Evolutionary conservation across 345 rosid genomes (phyloP).

Genomic region (Eucalyptus virginea): DNA sequence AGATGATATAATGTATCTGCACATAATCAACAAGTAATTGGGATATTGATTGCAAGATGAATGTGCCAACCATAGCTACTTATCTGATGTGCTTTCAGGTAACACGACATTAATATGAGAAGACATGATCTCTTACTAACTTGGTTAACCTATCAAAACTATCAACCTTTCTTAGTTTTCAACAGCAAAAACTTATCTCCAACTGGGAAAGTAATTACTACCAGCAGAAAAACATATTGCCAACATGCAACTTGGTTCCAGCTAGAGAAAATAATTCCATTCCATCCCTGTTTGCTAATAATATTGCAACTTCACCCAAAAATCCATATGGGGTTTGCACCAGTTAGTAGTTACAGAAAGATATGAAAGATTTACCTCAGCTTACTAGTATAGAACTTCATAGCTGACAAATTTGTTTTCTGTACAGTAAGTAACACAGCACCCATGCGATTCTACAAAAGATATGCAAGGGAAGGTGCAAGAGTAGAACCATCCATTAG

Average conservation of each 20-base stretch:
- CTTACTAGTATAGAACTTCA: slow-evolving; percentile 70
- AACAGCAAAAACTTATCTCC: background rate
- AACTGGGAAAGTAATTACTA: background rate
- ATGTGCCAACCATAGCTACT: background rate
- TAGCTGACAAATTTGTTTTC: slow-evolving; percentile 60
- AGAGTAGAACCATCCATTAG: background rate
- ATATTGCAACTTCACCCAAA: background rate
- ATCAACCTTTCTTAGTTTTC: background rate
- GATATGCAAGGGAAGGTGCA: background rate
- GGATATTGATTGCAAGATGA: background rate
- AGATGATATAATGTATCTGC: slow-evolving; percentile 67
- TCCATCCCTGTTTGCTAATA: background rate
- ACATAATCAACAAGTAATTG: background rate
- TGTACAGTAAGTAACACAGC: slow-evolving; percentile 82
- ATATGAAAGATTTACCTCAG: slow-evolving; percentile 36
- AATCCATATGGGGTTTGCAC: background rate
- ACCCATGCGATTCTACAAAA: slow-evolving; percentile 51
- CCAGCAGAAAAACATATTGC: background rate
- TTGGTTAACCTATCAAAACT: background rate
- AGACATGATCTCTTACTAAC: background rate
- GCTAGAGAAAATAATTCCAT: background rate
- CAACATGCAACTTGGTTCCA: background rate
- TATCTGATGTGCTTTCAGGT: background rate
- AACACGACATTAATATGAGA: background rate
- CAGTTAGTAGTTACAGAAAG: background rate